Percentiles rank a stretch among this genome's conserved stretches.
These are phyloP conservation scores for Lactifluus hygrophoroides DNA, from an alignment of 768 basidiomycete genomes.

Conservation along the genomic window DNA sequence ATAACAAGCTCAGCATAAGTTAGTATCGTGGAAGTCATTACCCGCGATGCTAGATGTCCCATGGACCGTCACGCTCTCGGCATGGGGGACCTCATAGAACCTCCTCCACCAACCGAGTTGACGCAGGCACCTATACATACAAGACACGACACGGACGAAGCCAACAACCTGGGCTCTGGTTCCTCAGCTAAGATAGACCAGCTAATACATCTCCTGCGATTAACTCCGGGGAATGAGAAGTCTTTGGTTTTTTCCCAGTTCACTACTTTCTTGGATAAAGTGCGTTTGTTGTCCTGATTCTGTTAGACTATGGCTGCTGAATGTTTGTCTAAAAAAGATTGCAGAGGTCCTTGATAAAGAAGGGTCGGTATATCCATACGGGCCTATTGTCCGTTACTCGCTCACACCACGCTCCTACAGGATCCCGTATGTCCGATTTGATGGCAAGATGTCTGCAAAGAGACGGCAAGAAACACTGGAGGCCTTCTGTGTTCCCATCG, in stretches of 20 bases:
- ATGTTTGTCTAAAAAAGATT: conserved; percentile 38
- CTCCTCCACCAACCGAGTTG: conserved; percentile 55
- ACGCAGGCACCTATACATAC: conserved; percentile 46
- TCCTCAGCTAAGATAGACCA: conserved; percentile 86
- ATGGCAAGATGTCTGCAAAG: conserved; percentile 78
- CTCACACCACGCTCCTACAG: conserved; percentile 29
- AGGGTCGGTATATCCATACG: conserved; percentile 36
- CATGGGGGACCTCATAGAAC: conserved; percentile 49
- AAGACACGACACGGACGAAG: conserved; percentile 33
- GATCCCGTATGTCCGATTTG: conserved; percentile 73
- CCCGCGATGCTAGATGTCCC: conserved; percentile 69
- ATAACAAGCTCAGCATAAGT: conserved; percentile 2
- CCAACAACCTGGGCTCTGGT: conserved; percentile 34
- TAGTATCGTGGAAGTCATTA: conserved; percentile 63
- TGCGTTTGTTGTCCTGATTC: conserved; percentile 23
- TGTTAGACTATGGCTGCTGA: background rate
- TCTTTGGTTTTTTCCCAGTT: conserved; percentile 88
- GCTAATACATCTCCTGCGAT: conserved; percentile 57
- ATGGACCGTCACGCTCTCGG: conserved; percentile 69
- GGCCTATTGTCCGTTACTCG: background rate
- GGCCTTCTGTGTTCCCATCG: conserved; percentile 62
- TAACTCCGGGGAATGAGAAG: conserved; percentile 66
- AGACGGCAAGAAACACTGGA: conserved; percentile 70
- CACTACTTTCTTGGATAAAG: conserved; percentile 78
- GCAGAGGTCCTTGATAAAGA: conserved; percentile 56